A percentile compares a stretch with the other conserved stretches of the same genome.
Conservation (phyloP, 176 grass and related monocot species). For the Luzula sylvatica region DNA sequence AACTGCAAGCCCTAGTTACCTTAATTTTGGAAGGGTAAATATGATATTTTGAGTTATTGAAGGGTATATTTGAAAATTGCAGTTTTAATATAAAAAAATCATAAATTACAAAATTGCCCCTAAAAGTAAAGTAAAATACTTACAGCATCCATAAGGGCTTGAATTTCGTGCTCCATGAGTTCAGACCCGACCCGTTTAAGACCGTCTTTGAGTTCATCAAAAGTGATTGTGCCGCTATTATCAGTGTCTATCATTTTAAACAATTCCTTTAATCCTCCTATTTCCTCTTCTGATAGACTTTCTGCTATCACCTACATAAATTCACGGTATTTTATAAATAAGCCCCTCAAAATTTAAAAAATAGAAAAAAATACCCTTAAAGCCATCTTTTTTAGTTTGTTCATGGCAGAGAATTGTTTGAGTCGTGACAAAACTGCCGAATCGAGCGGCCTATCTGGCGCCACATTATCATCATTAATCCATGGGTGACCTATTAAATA, state of each 20-base stretch:
- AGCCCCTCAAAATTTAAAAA: too few species aligned
- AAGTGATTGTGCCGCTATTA: slow-evolving; percentile 90
- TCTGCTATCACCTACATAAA: slow-evolving; percentile 79
- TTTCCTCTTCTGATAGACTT: slow-evolving; percentile 95
- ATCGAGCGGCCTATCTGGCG: slow-evolving; percentile 93
- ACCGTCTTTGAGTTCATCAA: slow-evolving; percentile 78
- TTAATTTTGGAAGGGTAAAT: neutral
- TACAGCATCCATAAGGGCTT: slow-evolving; percentile 89
- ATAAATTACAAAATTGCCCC: too few species aligned
- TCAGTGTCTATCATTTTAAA: slow-evolving; percentile 99
- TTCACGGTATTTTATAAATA: too few species aligned
- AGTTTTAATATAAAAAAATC: too few species aligned
- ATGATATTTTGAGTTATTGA: slow-evolving; percentile 1
- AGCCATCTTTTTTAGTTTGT: slow-evolving; percentile 99
- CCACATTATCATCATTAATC: slow-evolving; percentile 95
- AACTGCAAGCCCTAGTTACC: too few species aligned
- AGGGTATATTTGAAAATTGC: too few species aligned
- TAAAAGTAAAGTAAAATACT: slow-evolving; percentile 15
- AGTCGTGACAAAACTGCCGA: slow-evolving; percentile 89
- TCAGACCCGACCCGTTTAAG: slow-evolving; percentile 86
- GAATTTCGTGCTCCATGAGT: slow-evolving; percentile 91
- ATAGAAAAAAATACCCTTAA: slow-evolving; percentile 43
- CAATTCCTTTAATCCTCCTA: slow-evolving; percentile 82
- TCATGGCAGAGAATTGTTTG: slow-evolving; percentile 95
- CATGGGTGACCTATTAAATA: slow-evolving; percentile 74